Evolutionary conservation across 345 rosid genomes (phyloP).

Genomic region (Salix suchowensis): DNA sequence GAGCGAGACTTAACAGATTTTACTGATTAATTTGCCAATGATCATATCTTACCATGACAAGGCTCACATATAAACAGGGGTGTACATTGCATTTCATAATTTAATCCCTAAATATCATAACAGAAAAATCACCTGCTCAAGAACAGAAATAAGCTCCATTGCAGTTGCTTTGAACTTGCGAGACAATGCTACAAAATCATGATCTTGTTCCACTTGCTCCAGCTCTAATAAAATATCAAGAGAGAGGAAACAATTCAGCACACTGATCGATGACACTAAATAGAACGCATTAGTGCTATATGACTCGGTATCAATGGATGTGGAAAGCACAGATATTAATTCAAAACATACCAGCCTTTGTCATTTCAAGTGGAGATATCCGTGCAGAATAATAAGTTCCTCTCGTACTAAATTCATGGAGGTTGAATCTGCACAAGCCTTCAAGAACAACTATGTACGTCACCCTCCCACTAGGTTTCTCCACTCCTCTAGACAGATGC

Average conservation of each 20-base stretch:
- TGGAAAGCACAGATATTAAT: neutral
- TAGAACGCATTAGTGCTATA: neutral
- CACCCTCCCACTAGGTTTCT: constrained; percentile 99
- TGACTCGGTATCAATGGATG: neutral
- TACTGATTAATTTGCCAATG: neutral
- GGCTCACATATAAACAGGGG: neutral
- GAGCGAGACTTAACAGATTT: neutral
- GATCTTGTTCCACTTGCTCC: constrained; percentile 95
- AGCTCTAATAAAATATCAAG: constrained; percentile 50
- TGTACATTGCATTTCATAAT: neutral
- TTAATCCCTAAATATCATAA: neutral
- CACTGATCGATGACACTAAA: neutral
- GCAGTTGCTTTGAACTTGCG: constrained; percentile 97
- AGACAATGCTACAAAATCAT: constrained; percentile 70
- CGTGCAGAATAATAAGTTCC: constrained; percentile 87
- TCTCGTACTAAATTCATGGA: constrained; percentile 86
- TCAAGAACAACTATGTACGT: constrained; percentile 96
- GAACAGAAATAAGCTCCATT: constrained; percentile 90
- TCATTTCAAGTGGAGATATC: constrained; percentile 87
- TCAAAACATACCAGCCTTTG: constrained; percentile 59
- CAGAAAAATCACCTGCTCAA: constrained; percentile 72
- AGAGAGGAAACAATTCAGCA: constrained; percentile 14
- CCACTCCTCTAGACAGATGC: constrained; percentile 97
- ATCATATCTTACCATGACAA: neutral
- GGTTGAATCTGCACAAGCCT: constrained; percentile 91